Evolutionary conservation across 164 flowering plant species (phyloP).

Genomic region (Magnolia officinalis): DNA sequence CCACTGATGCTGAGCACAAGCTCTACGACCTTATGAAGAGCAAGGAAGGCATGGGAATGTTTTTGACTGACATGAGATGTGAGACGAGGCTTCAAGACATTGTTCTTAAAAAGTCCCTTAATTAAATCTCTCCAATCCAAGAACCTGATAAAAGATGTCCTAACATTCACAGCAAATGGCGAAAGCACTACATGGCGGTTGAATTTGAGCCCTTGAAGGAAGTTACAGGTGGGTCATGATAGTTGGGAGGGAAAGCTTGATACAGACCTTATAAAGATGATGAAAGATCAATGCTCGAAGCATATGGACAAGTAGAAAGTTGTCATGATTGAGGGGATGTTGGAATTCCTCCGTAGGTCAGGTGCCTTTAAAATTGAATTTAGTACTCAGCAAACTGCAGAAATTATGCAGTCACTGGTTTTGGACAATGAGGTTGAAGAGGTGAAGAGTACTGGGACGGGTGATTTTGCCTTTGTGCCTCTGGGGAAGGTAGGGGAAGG

Average conservation of each 20-base stretch:
- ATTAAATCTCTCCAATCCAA: slow-evolving; percentile 45
- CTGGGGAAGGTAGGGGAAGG: slow-evolving; percentile 38
- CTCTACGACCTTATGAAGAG: slow-evolving; percentile 21
- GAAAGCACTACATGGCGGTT: slow-evolving; percentile 49
- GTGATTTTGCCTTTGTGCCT: slow-evolving; percentile 53
- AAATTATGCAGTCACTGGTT: slow-evolving; percentile 56
- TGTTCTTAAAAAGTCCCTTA: slow-evolving; percentile 40
- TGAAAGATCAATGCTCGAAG: slow-evolving; percentile 30
- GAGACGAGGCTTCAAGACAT: slow-evolving; percentile 28
- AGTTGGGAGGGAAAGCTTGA: slow-evolving; percentile 52
- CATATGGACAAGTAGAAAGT: slow-evolving; percentile 30
- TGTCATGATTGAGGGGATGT: slow-evolving; percentile 44
- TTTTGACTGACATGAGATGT: slow-evolving; percentile 35
- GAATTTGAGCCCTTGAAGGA: slow-evolving; percentile 77
- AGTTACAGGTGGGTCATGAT: slow-evolving; percentile 82
- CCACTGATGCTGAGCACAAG: slow-evolving; percentile 17
- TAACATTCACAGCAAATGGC: slow-evolving; percentile 42
- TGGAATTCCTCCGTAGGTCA: slow-evolving; percentile 21
- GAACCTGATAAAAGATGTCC: slow-evolving; percentile 56
- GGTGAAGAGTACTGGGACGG: slow-evolving; percentile 57
- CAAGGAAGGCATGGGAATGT: slow-evolving; percentile 46
- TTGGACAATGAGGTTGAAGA: slow-evolving; percentile 53
- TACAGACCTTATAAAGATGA: slow-evolving; percentile 27
- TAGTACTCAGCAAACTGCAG: slow-evolving; percentile 34
- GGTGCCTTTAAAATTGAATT: slow-evolving; percentile 20